A percentile compares a stretch with the other conserved stretches of the same genome.
phyloP scores from a whole-genome alignment of 2,329 filamentous ascomycete genomes.

The Pseudogymnoascus sp. region DNA sequence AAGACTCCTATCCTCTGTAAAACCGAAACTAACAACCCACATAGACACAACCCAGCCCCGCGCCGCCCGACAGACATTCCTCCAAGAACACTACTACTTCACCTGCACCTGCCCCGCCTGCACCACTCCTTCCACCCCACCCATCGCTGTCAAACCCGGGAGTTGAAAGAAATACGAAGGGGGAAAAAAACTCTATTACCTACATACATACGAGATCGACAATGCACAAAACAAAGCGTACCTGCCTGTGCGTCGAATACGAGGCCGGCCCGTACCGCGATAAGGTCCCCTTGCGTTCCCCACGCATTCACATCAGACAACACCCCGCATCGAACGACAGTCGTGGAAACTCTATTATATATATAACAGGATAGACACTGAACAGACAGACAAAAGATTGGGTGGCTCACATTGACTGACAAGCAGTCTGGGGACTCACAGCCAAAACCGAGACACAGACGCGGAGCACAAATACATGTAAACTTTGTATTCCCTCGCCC shows the following conservation, averaged over 20 bases:
- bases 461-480: neutral
- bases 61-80: constrained; percentile 25
- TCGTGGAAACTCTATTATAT: neutral
- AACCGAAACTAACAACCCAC: constrained; percentile 14
- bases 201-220: neutral
- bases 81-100: constrained; percentile 33
- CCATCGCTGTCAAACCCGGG: neutral
- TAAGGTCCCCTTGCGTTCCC: neutral
- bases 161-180: neutral
- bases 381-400: neutral
- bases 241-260: neutral
- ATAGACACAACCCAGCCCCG: constrained; percentile 31
- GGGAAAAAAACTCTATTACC: neutral
- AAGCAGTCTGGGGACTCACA: neutral
- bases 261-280: neutral
- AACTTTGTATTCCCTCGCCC: neutral
- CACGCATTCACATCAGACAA: neutral
- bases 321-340: neutral
- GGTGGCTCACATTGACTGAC: neutral
- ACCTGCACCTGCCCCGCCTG: constrained; percentile 34
- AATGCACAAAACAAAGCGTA: neutral
- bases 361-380: neutral
- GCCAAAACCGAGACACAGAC: neutral
- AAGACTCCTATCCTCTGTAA: too few species aligned
- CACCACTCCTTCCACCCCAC: constrained; percentile 8